Evolutionary conservation across 305 asterid species (phyloP), one percentile per base, ranked within the genome.

Genomic region (Solanum hybrid): DNA sequence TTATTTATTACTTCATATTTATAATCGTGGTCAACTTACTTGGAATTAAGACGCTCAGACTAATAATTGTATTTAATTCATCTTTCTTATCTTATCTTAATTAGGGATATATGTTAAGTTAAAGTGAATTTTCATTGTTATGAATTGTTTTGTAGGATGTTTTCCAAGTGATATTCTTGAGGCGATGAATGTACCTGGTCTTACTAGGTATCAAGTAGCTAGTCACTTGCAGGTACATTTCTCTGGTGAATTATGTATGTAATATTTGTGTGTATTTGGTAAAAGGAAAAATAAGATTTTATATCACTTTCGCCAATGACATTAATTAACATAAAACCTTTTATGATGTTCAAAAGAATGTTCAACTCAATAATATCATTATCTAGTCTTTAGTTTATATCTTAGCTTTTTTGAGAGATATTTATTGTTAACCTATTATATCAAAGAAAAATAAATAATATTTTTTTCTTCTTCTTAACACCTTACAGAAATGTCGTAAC

Each of bases 141-240:
- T 77, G 27, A 77, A 5, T 26, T 64, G 2, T 13, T 24, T 51
- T 85, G 16, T 73, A 95, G 96, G 91, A 84, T 95, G 96, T 71
- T 94, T 89, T 51, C 94, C 98, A 1, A 94, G 89, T 76, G 96
- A 94, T 8, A 94, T 94, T 10, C 93, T 90, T 32, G 91, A 92
- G 37, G 12, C 89, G 16, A 94, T 95, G 95, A 90, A 93, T 34
- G 94, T 89, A 10, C 95, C 95, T 10, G 94, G 92, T 10, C 95
- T 95, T 26, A 93, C 95, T 0, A 93, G 95, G 89, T 91, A 93
- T 95, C 96, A 94, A 88, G 96, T 94, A 13, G 96, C 95, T 0
- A 95, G 96, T 64, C 97, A 95, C 90, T 93, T 95, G 4, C 96
- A 88, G 90, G 89, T 88, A 16, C 16, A 6, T 14, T 46, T 14